Base-by-base conservation (phyloP, 1,139 yeast species). In the Suhomyces panamericanus region DNA sequence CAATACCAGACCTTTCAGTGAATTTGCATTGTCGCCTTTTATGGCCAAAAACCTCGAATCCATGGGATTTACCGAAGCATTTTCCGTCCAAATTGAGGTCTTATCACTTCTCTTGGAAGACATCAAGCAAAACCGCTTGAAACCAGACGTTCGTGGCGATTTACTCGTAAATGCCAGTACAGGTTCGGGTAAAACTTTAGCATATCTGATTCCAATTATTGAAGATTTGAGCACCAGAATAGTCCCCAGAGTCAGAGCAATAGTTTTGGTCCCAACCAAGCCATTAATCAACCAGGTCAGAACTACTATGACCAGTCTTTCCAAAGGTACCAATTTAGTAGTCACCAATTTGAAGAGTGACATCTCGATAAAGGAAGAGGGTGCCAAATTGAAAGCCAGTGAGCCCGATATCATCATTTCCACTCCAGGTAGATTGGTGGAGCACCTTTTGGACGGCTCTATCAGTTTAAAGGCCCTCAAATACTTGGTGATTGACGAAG, bases 341-440 rank as follows among this genome's bases (percentile, higher is more conserved):
- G 67, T 87, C 2, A 74, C 81, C 50, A 78, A 83, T 5, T 76
- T 93, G 31, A 69, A 78, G 71, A 66, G 70, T 69, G 74, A 83
- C 45, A 60, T 81, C 17, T 78, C 93, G 2, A 69, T 93, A 30
- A 69, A 66, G 32, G 90, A 85, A 14, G 99, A 93, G 63, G 80
- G 76, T 22, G 54, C 55, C 1, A 78, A 75, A 51, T 63, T 87
- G 27, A 42, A 47, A 6, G 59, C 56, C 1, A 66, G 71, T 32
- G 72, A 69, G 2, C 96, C 97, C 0, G 98, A 93, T 64, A 80
- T 93, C 7, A 58, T 93, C 1, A 78, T 93, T 2, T 72, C 90
- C 6, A 89, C 99, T 0, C 99, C 99, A 0, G 99, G 99, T 50
- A 77, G 99, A 61, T 69, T 93, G 38, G 97, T 93, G 12, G 99